Conservation (phyloP, 2,329 filamentous ascomycete genomes). For the Aaosphaeria arxii region DNA sequence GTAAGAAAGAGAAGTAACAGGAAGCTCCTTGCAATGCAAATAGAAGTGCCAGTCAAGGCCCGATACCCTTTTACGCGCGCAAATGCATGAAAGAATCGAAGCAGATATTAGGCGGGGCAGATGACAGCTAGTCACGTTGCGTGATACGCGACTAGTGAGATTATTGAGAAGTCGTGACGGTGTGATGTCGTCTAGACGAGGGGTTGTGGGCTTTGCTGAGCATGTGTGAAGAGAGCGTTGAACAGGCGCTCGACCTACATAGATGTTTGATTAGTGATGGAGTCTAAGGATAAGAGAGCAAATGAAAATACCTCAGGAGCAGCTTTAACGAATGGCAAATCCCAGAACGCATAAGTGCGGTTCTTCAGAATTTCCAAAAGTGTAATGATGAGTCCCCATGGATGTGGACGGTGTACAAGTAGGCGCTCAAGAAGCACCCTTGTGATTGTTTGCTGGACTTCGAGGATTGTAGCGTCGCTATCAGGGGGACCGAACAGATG, state of each 20-base stretch:
- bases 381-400: constrained; percentile 90
- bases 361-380: constrained; percentile 90
- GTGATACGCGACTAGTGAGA: background rate
- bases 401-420: constrained; percentile 85
- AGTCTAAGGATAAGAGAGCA: background rate
- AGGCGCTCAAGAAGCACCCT: constrained; percentile 85
- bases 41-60: constrained; percentile 6
- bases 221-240: constrained; percentile 45
- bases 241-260: constrained; percentile 45
- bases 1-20: background rate
- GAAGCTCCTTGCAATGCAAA: constrained; percentile 13
- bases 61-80: constrained; percentile 24
- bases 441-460: constrained; percentile 88
- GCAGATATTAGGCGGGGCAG: constrained; percentile 17
- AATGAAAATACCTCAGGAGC: constrained; percentile 64
- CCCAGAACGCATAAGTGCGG: constrained; percentile 86
- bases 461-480: constrained; percentile 64
- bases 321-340: constrained; percentile 86
- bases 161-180: background rate
- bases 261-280: constrained; percentile 12
- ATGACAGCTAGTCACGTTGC: background rate
- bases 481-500: constrained; percentile 66
- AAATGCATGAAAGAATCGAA: constrained; percentile 26
- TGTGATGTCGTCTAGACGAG: constrained; percentile 19
- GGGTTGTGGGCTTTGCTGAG: constrained; percentile 45